A percentile compares a stretch with the other conserved stretches of the same genome.
Evolutionary conservation across 1,284 basidiomycete species (phyloP).

Genomic region (Inonotus obliquus): DNA sequence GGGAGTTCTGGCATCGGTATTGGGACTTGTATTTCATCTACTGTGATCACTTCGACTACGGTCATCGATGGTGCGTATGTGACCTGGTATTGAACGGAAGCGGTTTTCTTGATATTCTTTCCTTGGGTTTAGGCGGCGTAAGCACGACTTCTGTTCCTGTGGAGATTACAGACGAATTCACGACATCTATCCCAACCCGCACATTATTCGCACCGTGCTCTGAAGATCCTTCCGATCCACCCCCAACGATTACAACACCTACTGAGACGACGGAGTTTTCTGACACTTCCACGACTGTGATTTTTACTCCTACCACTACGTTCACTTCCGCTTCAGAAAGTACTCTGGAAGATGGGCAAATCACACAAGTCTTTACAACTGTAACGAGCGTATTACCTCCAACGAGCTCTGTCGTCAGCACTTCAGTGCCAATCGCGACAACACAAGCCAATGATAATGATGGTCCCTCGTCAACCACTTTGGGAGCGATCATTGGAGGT

Average conservation of each 20-base stretch:
- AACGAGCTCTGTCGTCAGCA: conserved; percentile 7
- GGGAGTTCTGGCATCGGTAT: conserved; percentile 12
- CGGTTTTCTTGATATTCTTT: neutral
- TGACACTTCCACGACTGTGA: neutral
- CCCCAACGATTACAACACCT: neutral
- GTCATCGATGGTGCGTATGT: conserved; percentile 32
- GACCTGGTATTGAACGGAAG: neutral
- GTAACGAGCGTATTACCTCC: conserved; percentile 13
- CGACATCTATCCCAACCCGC: conserved; percentile 30
- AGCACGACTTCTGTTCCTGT: conserved; percentile 34
- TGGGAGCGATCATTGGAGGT: conserved; percentile 22
- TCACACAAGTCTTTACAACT: conserved; percentile 1
- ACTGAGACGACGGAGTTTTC: conserved; percentile 4
- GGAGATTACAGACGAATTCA: conserved; percentile 29
- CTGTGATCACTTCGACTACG: conserved; percentile 25
- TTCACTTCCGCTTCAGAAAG: conserved; percentile 9
- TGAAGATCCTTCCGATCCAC: neutral
- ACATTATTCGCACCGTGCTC: conserved; percentile 35
- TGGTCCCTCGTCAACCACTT: neutral
- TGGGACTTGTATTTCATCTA: conserved; percentile 26
- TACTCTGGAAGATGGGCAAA: conserved; percentile 9
- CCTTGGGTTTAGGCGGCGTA: conserved; percentile 25
- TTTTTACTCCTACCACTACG: conserved; percentile 14
- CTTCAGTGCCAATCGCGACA: conserved; percentile 6
- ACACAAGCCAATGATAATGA: neutral